Evolutionary conservation across 2,329 filamentous ascomycete species (phyloP).

Genomic region (Colletotrichum magnum): DNA sequence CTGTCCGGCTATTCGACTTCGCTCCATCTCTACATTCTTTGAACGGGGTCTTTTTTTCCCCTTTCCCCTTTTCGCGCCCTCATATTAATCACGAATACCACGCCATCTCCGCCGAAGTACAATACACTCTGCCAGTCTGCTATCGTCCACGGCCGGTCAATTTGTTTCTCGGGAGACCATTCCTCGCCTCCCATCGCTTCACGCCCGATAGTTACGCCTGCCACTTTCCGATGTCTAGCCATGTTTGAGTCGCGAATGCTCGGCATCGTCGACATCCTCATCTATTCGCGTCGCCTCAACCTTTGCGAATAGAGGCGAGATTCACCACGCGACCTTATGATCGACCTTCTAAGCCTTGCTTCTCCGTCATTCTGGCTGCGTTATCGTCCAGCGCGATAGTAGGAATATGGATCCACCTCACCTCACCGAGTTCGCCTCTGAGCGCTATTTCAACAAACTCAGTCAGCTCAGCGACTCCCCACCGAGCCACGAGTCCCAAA

Average conservation of each 20-base stretch:
- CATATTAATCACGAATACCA: background rate
- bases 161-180: no score
- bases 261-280: conserved; percentile 43
- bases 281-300: conserved; percentile 20
- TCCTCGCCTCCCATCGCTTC: no score
- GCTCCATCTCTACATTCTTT: background rate
- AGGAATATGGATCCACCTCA: conserved; percentile 72
- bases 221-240: conserved; percentile 47
- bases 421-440: conserved; percentile 76
- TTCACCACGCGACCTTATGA: conserved; percentile 31
- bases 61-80: background rate
- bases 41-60: background rate
- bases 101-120: background rate
- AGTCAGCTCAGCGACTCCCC: conserved; percentile 62
- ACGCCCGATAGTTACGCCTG: background rate
- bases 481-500: conserved; percentile 18
- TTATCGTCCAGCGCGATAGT: conserved; percentile 39
- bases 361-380: conserved; percentile 43
- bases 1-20: background rate
- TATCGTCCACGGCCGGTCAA: background rate
- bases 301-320: conserved; percentile 25
- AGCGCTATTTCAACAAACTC: conserved; percentile 75
- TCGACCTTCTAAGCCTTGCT: conserved; percentile 10
- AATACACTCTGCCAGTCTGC: background rate
- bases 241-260: conserved; percentile 50